Evolutionary conservation across 352 stramenopile genomes (phyloP), one percentile per base, ranked within the genome.

Genomic region (Globisporangium perplexum): DNA sequence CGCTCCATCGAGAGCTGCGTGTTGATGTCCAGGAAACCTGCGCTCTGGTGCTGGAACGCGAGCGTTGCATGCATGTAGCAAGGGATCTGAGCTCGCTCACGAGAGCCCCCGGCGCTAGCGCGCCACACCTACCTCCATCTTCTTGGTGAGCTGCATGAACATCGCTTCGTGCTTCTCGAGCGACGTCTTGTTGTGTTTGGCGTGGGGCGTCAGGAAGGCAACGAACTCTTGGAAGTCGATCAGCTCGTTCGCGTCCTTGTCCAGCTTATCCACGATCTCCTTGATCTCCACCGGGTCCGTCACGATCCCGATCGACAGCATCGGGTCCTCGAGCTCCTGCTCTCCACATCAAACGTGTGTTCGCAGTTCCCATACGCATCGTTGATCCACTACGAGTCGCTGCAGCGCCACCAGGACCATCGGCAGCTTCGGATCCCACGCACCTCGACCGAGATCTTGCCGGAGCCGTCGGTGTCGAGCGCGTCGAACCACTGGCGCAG

Each of bases 181-280:
- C 18, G 59, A 73, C 14, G 58, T 65, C 33, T 73, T 76, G 54
- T 72, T 72, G 33, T 63, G 55, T 14, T 68, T 72, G 7, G 65
- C 28, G 35, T 86, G 74, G 17, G 81, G 81, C 28, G 77, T 91
- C 23, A 91, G 64, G 41, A 88, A 86, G 12, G 79, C 72, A 2
- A 91, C 76, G 47, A 91, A 91, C 63, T 91, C 81, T 14, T 83
- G 62, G 53, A 91, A 91, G 55, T 91, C 81, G 50, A 91, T 88
- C 44, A 73, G 68, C 2, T 76, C 81, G 57, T 84, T 91, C 10
- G 70, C 65, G 58, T 91, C 77, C 33, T 79, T 86, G 61, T 91
- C 81, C 7, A 91, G 53, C 20, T 68, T 71, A 11, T 53, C 66
- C 15, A 89, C 77, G 26, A 91, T 83, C 42, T 71, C 55, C 24